These are phyloP conservation scores for Leptographium lundbergii DNA, from an alignment of 2,329 filamentous ascomycete genomes.

Conservation along the genomic window DNA sequence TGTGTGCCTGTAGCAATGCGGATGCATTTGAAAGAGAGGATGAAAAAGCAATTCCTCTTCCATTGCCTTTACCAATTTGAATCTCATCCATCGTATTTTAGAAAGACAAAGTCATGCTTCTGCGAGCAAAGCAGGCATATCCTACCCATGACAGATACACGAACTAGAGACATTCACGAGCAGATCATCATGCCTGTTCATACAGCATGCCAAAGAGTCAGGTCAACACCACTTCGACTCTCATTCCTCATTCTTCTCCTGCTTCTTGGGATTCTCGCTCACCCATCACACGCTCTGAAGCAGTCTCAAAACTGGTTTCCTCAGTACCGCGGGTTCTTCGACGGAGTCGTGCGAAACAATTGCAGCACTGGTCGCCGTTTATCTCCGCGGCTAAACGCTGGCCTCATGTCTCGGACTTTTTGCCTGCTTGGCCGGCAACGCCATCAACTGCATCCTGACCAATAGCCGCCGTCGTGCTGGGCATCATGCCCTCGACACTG, in stretches of 20 bases:
- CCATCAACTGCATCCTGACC: background rate
- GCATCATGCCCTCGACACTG: background rate
- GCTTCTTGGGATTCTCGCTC: background rate
- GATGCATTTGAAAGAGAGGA: no score
- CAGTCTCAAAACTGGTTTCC: background rate
- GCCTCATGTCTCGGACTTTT: background rate
- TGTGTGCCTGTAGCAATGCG: no score
- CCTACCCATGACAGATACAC: no score
- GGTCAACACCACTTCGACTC: no score
- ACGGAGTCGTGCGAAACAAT: background rate
- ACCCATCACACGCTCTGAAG: background rate
- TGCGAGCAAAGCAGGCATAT: no score
- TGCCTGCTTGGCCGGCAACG: background rate
- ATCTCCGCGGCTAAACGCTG: background rate
- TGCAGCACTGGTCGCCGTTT: background rate
- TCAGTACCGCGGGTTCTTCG: background rate
- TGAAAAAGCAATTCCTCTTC: no score
- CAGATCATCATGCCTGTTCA: no score
- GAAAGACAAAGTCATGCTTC: no score
- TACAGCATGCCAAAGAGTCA: no score
- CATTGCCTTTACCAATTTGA: no score
- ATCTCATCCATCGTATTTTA: no score
- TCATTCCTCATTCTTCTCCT: background rate
- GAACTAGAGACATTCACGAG: no score
- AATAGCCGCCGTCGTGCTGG: background rate